Evolutionary conservation across 306 rosid genomes (phyloP).

Genomic region (Castanospermum australe): DNA sequence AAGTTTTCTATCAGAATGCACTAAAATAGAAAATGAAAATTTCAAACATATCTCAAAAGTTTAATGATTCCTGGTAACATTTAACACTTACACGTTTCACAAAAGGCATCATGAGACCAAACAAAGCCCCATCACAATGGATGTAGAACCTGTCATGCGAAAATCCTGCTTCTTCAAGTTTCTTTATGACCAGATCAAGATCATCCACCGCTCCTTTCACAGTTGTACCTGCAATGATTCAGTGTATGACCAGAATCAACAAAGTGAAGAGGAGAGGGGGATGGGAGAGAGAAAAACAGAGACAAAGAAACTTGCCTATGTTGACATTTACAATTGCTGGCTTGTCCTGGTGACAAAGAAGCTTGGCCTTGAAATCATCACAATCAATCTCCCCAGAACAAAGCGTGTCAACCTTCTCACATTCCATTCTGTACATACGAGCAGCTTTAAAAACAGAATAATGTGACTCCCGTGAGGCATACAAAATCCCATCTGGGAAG

Average conservation of each 20-base stretch:
- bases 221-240: conserved; percentile 47
- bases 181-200: conserved; percentile 55
- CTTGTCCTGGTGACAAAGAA: conserved; percentile 50
- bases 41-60: not conserved
- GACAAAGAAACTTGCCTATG: conserved; percentile 41
- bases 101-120: conserved; percentile 74
- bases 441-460: conserved; percentile 56
- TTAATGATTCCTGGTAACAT: not conserved
- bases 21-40: not conserved
- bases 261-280: not conserved
- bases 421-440: conserved; percentile 58
- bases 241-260: conserved; percentile 10
- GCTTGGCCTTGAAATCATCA: conserved; percentile 50
- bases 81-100: conserved; percentile 48
- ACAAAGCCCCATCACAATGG: conserved; percentile 60
- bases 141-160: conserved; percentile 51
- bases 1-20: conserved; percentile 8
- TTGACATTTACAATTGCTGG: conserved; percentile 62
- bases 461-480: conserved; percentile 55
- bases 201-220: conserved; percentile 69
- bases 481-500: conserved; percentile 57
- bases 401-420: conserved; percentile 43
- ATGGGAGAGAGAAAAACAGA: not conserved
- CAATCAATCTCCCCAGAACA: conserved; percentile 60
- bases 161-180: conserved; percentile 59